phyloP scores from a whole-genome alignment of 192 early-diverging fungal genomes.

The Coemansia pectinata region DNA sequence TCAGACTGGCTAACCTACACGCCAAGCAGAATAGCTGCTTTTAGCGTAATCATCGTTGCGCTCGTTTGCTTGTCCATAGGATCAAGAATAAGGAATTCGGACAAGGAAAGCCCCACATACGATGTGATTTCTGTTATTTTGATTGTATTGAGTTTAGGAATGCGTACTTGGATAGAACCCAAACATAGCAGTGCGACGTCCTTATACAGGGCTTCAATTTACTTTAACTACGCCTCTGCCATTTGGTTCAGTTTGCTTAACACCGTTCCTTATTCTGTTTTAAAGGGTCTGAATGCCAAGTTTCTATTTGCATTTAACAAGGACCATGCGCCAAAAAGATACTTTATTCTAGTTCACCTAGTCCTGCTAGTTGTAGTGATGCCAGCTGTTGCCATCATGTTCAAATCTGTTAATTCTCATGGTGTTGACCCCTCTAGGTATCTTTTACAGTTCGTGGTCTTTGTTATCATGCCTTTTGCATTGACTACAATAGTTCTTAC shows the following conservation, averaged over 20 bases:
- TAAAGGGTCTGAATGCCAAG: background rate
- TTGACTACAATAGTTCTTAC: background rate
- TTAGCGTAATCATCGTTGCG: background rate
- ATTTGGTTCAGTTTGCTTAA: background rate
- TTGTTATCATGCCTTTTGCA: background rate
- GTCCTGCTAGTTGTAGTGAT: background rate
- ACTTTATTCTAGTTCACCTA: background rate
- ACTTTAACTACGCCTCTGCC: constrained; percentile 24
- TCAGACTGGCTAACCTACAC: constrained; percentile 3
- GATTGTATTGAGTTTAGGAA: background rate
- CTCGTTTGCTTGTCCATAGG: background rate
- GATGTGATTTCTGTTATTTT: background rate
- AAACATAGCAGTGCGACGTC: background rate
- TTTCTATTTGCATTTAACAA: background rate
- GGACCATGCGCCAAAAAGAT: background rate
- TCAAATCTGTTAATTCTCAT: background rate
- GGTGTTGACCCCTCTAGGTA: background rate
- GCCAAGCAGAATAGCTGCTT: background rate
- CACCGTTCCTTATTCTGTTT: background rate
- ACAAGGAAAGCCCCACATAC: background rate
- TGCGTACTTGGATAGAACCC: constrained; percentile 9
- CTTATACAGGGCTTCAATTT: constrained; percentile 20
- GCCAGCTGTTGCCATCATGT: constrained; percentile 18
- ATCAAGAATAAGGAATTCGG: background rate
- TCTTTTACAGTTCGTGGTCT: constrained; percentile 13